Evolutionary conservation across 2,329 filamentous ascomycete genomes (phyloP).

Genomic region (Byssoonygena ceratinophila): DNA sequence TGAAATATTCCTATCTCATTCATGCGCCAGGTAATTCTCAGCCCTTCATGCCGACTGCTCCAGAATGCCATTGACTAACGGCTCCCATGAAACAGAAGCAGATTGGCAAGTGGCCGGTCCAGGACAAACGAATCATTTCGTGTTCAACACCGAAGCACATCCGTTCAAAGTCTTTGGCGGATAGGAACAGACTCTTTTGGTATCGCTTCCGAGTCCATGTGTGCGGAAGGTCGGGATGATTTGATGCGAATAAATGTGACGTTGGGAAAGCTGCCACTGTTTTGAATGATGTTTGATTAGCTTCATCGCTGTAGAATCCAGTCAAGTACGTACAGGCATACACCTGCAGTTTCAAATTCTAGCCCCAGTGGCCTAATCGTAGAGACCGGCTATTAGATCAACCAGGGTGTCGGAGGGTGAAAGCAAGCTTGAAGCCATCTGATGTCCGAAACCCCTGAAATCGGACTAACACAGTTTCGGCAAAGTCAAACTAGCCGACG

Average conservation of each 20-base stretch:
- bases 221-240: too few species aligned
- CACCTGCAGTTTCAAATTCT: too few species aligned
- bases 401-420: not conserved
- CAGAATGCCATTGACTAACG: not conserved
- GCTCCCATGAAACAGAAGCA: conserved; percentile 38
- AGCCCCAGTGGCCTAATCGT: too few species aligned
- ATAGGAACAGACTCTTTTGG: not conserved
- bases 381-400: not conserved
- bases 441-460: not conserved
- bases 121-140: conserved; percentile 43
- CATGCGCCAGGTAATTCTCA: conserved; percentile 34
- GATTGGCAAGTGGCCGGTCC: conserved; percentile 46
- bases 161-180: conserved; percentile 39
- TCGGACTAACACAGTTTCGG: conserved; percentile 5
- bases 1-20: conserved; percentile 75
- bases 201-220: too few species aligned
- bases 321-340: too few species aligned
- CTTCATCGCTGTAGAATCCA: not conserved
- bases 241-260: too few species aligned
- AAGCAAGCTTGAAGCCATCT: too few species aligned
- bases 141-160: conserved; percentile 58
- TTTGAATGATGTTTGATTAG: not conserved
- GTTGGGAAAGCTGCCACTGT: not conserved
- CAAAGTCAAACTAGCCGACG: conserved; percentile 9
- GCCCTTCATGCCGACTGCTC: not conserved